Evolutionary conservation across 2,329 filamentous ascomycete genomes (phyloP).

Genomic region (Pseudogymnoascus sp.): DNA sequence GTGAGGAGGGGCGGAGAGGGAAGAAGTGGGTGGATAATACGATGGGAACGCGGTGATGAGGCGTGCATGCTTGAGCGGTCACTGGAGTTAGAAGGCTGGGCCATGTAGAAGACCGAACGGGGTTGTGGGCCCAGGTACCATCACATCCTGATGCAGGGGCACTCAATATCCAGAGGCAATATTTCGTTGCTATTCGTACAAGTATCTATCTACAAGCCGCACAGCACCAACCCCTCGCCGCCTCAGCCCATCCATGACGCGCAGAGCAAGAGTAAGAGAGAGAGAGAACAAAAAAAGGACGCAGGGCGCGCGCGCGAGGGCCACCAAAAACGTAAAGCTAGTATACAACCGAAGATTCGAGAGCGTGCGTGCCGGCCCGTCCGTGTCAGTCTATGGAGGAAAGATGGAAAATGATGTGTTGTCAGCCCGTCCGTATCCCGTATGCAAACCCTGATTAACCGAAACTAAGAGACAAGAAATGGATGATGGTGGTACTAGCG

Average conservation of each 20-base stretch:
- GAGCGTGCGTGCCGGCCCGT: background rate
- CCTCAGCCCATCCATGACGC: background rate
- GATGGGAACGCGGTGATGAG: background rate
- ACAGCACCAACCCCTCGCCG: background rate
- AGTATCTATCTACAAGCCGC: slow-evolving; percentile 9
- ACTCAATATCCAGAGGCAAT: background rate
- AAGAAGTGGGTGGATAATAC: background rate
- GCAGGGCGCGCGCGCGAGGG: background rate
- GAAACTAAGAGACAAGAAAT: slow-evolving; percentile 7
- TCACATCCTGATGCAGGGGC: background rate
- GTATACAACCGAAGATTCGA: slow-evolving; percentile 5
- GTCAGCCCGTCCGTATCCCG: background rate
- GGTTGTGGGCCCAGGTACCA: background rate
- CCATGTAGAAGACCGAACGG: background rate
- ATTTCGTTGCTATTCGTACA: slow-evolving; percentile 8
- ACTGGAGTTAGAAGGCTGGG: background rate
- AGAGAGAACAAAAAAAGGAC: background rate
- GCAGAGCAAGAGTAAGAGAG: background rate
- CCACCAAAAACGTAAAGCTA: background rate
- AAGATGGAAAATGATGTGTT: slow-evolving; percentile 1
- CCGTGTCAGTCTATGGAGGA: background rate
- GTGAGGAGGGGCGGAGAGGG: background rate
- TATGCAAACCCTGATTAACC: slow-evolving; percentile 5
- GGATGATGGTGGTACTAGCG: background rate
- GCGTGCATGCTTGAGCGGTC: slow-evolving; percentile 3